A percentile compares a stretch with the other conserved stretches of the same genome.
Evolutionary conservation across 2,329 filamentous ascomycete species (phyloP).

Genomic region (Pseudogymnoascus sp.): DNA sequence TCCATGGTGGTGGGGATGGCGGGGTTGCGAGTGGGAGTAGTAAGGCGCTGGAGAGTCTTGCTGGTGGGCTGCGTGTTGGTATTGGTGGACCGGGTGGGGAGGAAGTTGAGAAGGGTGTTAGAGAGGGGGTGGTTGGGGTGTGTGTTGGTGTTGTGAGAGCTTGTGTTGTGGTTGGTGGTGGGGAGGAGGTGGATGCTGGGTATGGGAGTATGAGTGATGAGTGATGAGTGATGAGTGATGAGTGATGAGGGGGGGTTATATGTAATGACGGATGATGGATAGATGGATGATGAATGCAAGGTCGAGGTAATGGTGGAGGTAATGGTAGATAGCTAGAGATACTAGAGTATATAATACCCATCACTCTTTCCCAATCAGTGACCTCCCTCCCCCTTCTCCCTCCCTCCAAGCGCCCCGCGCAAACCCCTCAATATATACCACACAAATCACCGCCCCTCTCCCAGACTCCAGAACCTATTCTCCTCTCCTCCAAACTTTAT

Average conservation of each 20-base stretch:
- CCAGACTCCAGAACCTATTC: neutral
- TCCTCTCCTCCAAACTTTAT: no score
- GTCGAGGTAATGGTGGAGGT: neutral
- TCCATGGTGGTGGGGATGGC: conserved; percentile 37
- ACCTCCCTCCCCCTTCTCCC: no score
- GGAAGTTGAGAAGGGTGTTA: conserved; percentile 43
- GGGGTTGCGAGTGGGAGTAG: conserved; percentile 40
- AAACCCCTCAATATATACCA: neutral
- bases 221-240: conserved; percentile 38
- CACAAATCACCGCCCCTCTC: neutral
- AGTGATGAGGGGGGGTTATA: conserved; percentile 23
- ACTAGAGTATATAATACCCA: neutral
- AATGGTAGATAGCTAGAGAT: neutral
- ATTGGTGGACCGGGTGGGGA: conserved; percentile 45
- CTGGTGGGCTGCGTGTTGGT: conserved; percentile 52
- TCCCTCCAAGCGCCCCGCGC: neutral
- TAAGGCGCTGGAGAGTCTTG: conserved; percentile 45
- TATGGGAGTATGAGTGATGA: conserved; percentile 49
- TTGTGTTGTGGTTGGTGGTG: conserved; percentile 30
- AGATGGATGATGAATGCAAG: neutral
- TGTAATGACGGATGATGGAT: conserved; percentile 8
- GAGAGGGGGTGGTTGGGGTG: conserved; percentile 45
- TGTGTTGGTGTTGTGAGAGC: conserved; percentile 49
- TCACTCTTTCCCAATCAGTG: neutral
- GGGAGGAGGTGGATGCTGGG: conserved; percentile 47